Base-by-base conservation (phyloP, 129 eudicot species). In the Artemisia tridentata region DNA sequence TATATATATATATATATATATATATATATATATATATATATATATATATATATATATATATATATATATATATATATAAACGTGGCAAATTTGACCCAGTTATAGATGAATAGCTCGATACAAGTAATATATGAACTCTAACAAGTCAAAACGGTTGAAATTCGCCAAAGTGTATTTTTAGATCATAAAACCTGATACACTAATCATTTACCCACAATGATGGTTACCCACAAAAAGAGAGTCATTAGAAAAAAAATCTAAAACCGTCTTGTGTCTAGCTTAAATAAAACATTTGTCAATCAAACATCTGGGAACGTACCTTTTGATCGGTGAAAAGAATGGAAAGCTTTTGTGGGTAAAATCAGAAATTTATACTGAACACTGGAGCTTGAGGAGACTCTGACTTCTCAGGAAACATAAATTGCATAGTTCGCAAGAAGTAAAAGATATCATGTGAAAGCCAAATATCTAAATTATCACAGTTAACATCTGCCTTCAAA, bases 321-420 rank as follows among this genome's bases (percentile, higher is more conserved):
- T 86, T 90, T 73, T 86, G 86, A 81, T 95, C 97, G 4, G 86
- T 88, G 71, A 95, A 75, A 68, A 88, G 87, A 75, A 95, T 68
- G 38, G 99, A 87, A 59, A 84, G 65, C 78, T 85, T 95, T 72
- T 82, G 70, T 34, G 89, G 78, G 69, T 79, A 81, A 65, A 87
- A 31, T 9, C 51, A 77, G 14, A 87, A 61, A 74, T 89, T 85
- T 49, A 82, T 45, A 51, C 54, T 47, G 13, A 73, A 72, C 63
- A 77, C 57, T 52, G 78, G 50, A 54, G 68, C 29, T 27, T 73
- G 81, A 47, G 86, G 64, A 72, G 90, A 63, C 69, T 68, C 83
- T 1, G 78, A 52, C 69, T 75, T 81, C 74, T 75, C 81, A 46
- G 99, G 82, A 69, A 54, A 58, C 68, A 66, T 79, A 45, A 84